Evolutionary conservation across 768 basidiomycete species (phyloP).

Genomic region (Trametes sanguinea): DNA sequence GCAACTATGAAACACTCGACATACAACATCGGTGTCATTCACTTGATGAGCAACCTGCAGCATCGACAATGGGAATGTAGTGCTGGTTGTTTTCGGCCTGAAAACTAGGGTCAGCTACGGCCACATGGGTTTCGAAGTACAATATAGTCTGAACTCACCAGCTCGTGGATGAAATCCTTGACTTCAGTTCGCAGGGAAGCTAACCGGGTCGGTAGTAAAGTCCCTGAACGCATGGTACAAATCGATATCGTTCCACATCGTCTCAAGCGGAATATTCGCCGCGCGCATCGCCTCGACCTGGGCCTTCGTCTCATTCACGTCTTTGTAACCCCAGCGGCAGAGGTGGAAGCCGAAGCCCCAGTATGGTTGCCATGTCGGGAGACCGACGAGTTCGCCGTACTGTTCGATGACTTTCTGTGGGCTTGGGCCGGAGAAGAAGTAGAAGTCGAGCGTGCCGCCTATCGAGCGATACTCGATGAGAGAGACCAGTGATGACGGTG

Average conservation of each 20-base stretch:
- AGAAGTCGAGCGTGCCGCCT: constrained; percentile 76
- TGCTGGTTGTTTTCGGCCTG: constrained; percentile 49
- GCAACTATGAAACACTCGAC: constrained; percentile 25
- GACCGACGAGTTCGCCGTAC: constrained; percentile 63
- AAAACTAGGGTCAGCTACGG: background rate
- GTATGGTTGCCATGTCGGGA: constrained; percentile 68
- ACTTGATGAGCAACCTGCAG: constrained; percentile 55
- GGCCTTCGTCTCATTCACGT: constrained; percentile 56
- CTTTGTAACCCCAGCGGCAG: constrained; percentile 57
- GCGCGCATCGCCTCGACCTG: constrained; percentile 62
- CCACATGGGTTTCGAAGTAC: too few relatives aligned
- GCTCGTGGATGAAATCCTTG: constrained; percentile 51
- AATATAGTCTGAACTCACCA: constrained; percentile 43
- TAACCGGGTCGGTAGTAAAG: constrained; percentile 67
- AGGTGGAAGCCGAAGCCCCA: constrained; percentile 84
- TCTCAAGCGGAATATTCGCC: constrained; percentile 75
- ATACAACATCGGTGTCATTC: constrained; percentile 62
- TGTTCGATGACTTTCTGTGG: constrained; percentile 64
- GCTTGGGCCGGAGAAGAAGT: constrained; percentile 60
- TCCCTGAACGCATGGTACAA: constrained; percentile 69
- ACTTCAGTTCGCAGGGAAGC: constrained; percentile 58
- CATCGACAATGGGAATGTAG: constrained; percentile 73
- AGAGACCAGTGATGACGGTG: constrained; percentile 51
- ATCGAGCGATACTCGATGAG: constrained; percentile 72
- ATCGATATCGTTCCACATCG: constrained; percentile 81